phyloP scores from a whole-genome alignment of 192 early-diverging fungal genomes.

The Coemansia sp. region DNA sequence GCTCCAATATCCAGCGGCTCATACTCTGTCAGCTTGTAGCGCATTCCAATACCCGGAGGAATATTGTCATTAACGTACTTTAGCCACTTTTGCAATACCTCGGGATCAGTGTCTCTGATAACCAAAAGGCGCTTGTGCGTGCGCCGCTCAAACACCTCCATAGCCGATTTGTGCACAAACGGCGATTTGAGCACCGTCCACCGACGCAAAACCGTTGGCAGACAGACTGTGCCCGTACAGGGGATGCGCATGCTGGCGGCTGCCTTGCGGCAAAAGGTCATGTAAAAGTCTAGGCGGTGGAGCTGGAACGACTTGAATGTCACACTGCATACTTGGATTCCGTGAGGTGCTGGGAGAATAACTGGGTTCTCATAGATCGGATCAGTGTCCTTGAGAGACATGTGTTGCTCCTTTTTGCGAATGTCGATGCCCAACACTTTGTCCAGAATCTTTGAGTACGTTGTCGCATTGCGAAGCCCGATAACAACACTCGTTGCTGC shows the following conservation, averaged over 20 bases:
- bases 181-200: constrained; percentile 93
- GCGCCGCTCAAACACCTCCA: constrained; percentile 95
- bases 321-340: constrained; percentile 73
- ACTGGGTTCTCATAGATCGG: constrained; percentile 26
- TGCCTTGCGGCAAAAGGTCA: constrained; percentile 81
- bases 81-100: constrained; percentile 75
- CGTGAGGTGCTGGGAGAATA: constrained; percentile 61
- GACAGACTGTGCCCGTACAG: constrained; percentile 67
- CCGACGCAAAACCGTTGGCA: constrained; percentile 71
- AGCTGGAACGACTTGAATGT: constrained; percentile 79
- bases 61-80: constrained; percentile 79
- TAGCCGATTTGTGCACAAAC: constrained; percentile 94
- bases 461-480: constrained; percentile 23
- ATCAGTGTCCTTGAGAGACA: constrained; percentile 19
- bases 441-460: constrained; percentile 46
- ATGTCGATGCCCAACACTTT: constrained; percentile 50
- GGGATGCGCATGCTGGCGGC: constrained; percentile 77
- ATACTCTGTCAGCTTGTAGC: constrained; percentile 72
- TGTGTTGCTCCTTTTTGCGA: constrained; percentile 25
- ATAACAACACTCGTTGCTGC: neutral
- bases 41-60: constrained; percentile 86
- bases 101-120: constrained; percentile 75
- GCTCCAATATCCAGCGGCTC: constrained; percentile 56
- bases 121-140: constrained; percentile 83
- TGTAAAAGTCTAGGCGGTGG: constrained; percentile 84